phyloP scores from a whole-genome alignment of 2,329 filamentous ascomycete genomes.

The Akanthomyces muscarius region DNA sequence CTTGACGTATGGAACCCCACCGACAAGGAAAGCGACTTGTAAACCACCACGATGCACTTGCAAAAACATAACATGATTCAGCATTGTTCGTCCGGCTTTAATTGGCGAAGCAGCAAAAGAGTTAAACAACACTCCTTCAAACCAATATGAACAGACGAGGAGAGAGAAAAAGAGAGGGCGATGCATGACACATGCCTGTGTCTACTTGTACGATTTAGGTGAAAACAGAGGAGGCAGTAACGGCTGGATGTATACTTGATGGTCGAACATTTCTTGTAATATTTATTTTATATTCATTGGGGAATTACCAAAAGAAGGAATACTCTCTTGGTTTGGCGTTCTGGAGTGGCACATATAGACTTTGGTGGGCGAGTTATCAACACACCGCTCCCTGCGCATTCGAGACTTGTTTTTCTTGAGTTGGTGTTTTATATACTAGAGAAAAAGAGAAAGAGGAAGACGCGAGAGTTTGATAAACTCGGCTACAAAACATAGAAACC shows the following conservation, averaged over 20 bases:
- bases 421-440: neutral
- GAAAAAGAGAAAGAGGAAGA: neutral
- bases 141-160: neutral
- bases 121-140: neutral
- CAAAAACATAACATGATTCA: neutral
- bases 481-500: neutral
- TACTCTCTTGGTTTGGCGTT: slow-evolving; percentile 8
- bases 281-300: slow-evolving; percentile 6
- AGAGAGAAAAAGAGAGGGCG: neutral
- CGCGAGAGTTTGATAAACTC: slow-evolving; percentile 4
- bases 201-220: slow-evolving; percentile 13
- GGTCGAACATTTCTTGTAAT: slow-evolving; percentile 5
- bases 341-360: slow-evolving; percentile 15
- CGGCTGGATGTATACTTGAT: slow-evolving; percentile 11
- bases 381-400: slow-evolving; percentile 10
- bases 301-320: neutral
- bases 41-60: neutral
- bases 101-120: neutral
- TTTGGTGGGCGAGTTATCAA: neutral
- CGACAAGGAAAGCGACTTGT: slow-evolving; percentile 26
- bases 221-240: neutral
- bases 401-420: slow-evolving; percentile 11
- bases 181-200: slow-evolving; percentile 4
- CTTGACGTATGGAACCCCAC: slow-evolving; percentile 53
- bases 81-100: neutral